Evolutionary conservation across 305 asterid genomes (phyloP).

Genomic region (Fraxinus latifolia): DNA sequence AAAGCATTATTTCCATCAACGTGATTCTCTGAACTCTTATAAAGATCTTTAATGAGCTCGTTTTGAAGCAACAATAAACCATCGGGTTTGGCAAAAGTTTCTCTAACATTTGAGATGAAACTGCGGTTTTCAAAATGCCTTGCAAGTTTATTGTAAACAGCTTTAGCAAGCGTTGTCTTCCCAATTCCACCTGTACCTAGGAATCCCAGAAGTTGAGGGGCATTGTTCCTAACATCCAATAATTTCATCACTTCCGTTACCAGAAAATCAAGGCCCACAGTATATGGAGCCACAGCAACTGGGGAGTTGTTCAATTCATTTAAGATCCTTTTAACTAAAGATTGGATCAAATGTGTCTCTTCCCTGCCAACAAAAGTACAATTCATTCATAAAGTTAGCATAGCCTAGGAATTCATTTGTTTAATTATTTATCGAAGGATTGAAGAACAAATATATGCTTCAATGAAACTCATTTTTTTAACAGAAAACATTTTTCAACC

Average conservation of each 20-base stretch:
- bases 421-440: background rate
- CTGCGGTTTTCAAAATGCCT: constrained; percentile 26
- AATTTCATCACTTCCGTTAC: constrained; percentile 3
- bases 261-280: constrained; percentile 32
- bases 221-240: constrained; percentile 23
- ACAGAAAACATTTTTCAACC: background rate
- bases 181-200: constrained; percentile 39
- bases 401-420: background rate
- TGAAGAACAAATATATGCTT: background rate
- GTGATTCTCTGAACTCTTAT: background rate
- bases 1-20: background rate
- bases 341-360: constrained; percentile 23
- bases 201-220: constrained; percentile 26
- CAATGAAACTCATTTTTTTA: background rate
- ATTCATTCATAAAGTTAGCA: background rate
- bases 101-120: constrained; percentile 34
- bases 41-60: constrained; percentile 24
- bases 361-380: constrained; percentile 18
- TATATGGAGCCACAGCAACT: constrained; percentile 30
- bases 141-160: constrained; percentile 31
- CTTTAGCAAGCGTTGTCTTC: constrained; percentile 40
- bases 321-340: constrained; percentile 27
- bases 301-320: constrained; percentile 32
- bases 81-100: constrained; percentile 15
- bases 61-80: constrained; percentile 27